These are phyloP conservation scores for Thinopyrum elongatum DNA, from an alignment of 176 grass and related monocot genomes.

Conservation along the genomic window DNA sequence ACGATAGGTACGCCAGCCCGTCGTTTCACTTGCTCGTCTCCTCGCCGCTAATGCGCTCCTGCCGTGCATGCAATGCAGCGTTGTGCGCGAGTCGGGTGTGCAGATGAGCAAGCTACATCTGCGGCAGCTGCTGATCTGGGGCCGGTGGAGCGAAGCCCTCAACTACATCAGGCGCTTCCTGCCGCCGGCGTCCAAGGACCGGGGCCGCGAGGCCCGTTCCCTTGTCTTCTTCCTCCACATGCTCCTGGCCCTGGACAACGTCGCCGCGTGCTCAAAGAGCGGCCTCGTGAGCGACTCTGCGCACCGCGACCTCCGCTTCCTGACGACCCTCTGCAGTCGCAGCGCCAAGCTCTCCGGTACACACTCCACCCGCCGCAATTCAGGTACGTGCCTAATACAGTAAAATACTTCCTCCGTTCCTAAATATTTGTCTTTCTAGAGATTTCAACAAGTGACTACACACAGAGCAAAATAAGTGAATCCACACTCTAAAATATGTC, in stretches of 20 bases:
- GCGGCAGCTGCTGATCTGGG: background rate
- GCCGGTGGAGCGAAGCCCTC: background rate
- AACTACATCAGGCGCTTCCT: background rate
- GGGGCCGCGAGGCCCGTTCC: background rate
- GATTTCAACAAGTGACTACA: no score
- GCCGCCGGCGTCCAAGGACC: background rate
- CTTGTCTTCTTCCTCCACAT: background rate
- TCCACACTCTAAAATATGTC: no score
- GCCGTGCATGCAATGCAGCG: background rate
- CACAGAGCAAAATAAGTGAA: no score
- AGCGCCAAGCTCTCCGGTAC: background rate
- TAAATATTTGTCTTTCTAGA: no score
- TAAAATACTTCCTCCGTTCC: no score
- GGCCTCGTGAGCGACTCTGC: background rate
- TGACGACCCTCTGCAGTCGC: background rate
- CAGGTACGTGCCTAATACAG: background rate
- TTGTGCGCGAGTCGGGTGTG: background rate
- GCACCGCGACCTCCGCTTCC: background rate
- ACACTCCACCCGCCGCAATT: background rate
- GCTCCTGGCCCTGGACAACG: background rate
- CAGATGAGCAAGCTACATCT: background rate
- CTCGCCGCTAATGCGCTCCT: background rate
- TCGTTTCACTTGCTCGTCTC: background rate
- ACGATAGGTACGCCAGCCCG: background rate
- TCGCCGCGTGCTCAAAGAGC: background rate